phyloP scores from a whole-genome alignment of 2,329 filamentous ascomycete species.

The Ophiocordyceps camponoti-leonardi region DNA sequence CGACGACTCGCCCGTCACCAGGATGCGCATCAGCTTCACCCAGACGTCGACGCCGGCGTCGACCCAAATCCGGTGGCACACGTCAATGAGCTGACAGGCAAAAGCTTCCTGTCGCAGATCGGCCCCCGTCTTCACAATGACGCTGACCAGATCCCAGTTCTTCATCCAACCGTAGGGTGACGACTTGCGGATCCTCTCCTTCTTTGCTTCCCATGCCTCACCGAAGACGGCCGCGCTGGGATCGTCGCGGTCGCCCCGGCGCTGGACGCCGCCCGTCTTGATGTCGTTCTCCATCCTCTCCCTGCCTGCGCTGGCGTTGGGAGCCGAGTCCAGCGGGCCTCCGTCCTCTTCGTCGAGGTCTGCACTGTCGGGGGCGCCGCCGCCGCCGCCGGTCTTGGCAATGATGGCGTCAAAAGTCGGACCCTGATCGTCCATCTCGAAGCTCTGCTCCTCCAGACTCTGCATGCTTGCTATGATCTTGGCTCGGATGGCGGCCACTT shows the following conservation, averaged over 20 bases:
- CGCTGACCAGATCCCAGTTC: slow-evolving; percentile 75
- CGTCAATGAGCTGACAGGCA: slow-evolving; percentile 67
- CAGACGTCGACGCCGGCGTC: slow-evolving; percentile 63
- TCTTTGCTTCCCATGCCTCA: slow-evolving; percentile 72
- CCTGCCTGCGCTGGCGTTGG: slow-evolving; percentile 56
- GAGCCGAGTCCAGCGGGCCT: slow-evolving; percentile 25
- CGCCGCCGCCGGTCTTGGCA: slow-evolving; percentile 42
- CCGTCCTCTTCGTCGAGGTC: slow-evolving; percentile 41
- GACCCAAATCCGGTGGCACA: slow-evolving; percentile 68
- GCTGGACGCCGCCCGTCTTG: slow-evolving; percentile 68
- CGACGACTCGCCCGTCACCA: slow-evolving; percentile 72
- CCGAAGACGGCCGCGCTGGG: slow-evolving; percentile 75
- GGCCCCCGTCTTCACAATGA: slow-evolving; percentile 75
- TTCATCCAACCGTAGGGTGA: slow-evolving; percentile 81
- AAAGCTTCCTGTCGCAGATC: slow-evolving; percentile 75
- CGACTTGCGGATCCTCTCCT: slow-evolving; percentile 65
- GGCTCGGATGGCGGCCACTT: slow-evolving; percentile 68
- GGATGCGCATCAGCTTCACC: slow-evolving; percentile 75
- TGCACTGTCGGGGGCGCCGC: slow-evolving; percentile 16
- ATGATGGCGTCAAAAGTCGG: slow-evolving; percentile 75
- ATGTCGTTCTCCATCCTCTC: slow-evolving; percentile 82
- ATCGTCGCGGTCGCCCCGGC: slow-evolving; percentile 69
- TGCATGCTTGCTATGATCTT: slow-evolving; percentile 89
- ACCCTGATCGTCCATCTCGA: slow-evolving; percentile 54
- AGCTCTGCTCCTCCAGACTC: slow-evolving; percentile 69